phyloP scores from a whole-genome alignment of 139 green algal genomes.

The Chlorella vulgaris region DNA sequence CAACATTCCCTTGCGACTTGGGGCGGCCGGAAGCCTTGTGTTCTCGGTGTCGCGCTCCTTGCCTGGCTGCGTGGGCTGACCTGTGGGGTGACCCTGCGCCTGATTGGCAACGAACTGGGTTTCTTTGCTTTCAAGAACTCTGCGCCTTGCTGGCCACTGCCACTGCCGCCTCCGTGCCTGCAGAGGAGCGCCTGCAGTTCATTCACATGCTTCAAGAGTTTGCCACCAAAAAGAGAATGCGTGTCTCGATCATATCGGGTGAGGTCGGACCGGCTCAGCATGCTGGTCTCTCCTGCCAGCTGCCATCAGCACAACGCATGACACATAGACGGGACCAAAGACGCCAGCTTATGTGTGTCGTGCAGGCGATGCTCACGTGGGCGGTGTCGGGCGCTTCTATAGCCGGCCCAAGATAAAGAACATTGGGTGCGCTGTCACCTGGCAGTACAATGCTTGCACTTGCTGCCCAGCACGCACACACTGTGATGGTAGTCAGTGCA shows the following conservation, averaged over 20 bases:
- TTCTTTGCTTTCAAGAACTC: too few relatives aligned
- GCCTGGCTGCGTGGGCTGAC: too few relatives aligned
- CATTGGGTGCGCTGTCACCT: not conserved
- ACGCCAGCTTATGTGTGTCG: not conserved
- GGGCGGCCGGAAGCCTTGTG: too few relatives aligned
- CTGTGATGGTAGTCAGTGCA: not conserved
- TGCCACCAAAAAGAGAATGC: conserved; percentile 1
- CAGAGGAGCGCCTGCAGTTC: conserved; percentile 47
- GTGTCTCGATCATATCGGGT: conserved; percentile 50
- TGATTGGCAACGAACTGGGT: too few relatives aligned
- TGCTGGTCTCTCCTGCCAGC: not conserved
- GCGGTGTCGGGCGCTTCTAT: conserved; percentile 54
- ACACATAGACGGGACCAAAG: too few relatives aligned
- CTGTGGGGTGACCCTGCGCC: too few relatives aligned
- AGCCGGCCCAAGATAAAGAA: conserved; percentile 42
- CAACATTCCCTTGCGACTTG: too few relatives aligned
- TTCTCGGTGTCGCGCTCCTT: too few relatives aligned
- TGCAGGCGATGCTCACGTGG: conserved; percentile 55
- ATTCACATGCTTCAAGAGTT: conserved; percentile 48
- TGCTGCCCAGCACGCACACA: not conserved
- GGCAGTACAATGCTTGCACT: not conserved
- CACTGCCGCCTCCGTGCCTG: not conserved
- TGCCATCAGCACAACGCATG: not conserved
- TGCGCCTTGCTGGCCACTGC: too few relatives aligned
- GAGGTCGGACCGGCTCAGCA: not conserved